Conservation (phyloP, 1,284 basidiomycete species). For the Rhodotorula mucilaginosa region DNA sequence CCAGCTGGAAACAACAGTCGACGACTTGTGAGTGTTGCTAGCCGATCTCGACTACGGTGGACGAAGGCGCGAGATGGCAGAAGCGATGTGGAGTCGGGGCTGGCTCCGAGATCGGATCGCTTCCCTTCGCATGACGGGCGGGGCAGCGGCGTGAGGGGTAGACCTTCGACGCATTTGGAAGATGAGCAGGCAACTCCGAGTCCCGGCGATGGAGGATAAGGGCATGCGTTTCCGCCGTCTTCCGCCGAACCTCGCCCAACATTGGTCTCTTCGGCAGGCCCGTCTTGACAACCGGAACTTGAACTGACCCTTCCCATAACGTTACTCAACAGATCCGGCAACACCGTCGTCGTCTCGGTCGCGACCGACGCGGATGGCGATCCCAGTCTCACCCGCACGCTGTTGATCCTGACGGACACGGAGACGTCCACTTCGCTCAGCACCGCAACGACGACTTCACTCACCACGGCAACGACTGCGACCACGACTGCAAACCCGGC, state of each 20-base stretch:
- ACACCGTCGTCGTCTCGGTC: conserved; percentile 24
- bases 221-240: too few species aligned
- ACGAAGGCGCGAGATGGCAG: not conserved
- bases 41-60: not conserved
- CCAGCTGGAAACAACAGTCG: not conserved
- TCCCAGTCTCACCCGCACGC: conserved; percentile 16
- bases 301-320: too few species aligned
- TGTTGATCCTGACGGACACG: conserved; percentile 15
- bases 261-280: not conserved
- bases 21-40: not conserved
- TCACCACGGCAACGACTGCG: not conserved
- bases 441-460: conserved; percentile 6
- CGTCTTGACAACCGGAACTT: not conserved
- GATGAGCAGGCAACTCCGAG: too few species aligned
- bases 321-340: conserved; percentile 27
- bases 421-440: not conserved
- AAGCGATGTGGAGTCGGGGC: not conserved
- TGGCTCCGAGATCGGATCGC: not conserved
- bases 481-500: not conserved
- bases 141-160: too few species aligned
- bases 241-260: too few species aligned
- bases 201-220: too few species aligned
- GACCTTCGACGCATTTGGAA: too few species aligned
- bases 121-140: too few species aligned
- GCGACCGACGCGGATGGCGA: conserved; percentile 30